Conservation (phyloP, 148 eudicot species). For the Rhododendron simsii region DNA sequence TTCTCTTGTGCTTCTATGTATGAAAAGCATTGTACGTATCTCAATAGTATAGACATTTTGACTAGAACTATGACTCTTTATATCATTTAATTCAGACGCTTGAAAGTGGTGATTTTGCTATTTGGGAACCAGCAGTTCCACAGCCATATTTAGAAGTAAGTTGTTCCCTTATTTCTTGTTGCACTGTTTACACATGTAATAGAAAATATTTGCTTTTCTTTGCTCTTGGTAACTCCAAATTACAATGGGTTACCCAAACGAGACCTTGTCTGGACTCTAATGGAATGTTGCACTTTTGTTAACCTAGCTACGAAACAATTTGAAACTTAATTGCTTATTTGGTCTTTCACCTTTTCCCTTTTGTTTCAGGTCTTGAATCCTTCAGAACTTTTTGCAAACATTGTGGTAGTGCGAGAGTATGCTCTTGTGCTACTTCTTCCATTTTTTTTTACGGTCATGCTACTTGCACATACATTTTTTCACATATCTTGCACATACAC, state of each 20-base stretch:
- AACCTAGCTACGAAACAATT: neutral
- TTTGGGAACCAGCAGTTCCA: conserved; percentile 3
- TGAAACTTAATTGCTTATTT: too few relatives aligned
- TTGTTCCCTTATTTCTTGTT: neutral
- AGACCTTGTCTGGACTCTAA: neutral
- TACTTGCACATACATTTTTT: too few relatives aligned
- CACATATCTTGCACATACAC: too few relatives aligned
- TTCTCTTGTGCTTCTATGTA: neutral
- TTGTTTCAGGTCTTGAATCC: conserved; percentile 7
- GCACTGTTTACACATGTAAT: neutral
- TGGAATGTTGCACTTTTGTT: neutral
- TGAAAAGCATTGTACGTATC: neutral
- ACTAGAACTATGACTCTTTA: neutral
- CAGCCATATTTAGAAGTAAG: neutral
- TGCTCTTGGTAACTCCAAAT: too few relatives aligned
- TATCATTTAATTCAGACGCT: neutral
- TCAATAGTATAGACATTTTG: neutral
- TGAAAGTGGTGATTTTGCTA: conserved; percentile 4
- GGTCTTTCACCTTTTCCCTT: neutral
- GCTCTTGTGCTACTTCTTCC: neutral
- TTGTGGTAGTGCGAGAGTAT: conserved; percentile 8
- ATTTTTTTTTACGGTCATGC: neutral
- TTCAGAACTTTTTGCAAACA: conserved; percentile 6
- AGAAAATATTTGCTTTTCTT: too few relatives aligned
- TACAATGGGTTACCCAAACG: too few relatives aligned